Conservation (phyloP, 768 basidiomycete genomes). For the Sarcodon sp. region DNA sequence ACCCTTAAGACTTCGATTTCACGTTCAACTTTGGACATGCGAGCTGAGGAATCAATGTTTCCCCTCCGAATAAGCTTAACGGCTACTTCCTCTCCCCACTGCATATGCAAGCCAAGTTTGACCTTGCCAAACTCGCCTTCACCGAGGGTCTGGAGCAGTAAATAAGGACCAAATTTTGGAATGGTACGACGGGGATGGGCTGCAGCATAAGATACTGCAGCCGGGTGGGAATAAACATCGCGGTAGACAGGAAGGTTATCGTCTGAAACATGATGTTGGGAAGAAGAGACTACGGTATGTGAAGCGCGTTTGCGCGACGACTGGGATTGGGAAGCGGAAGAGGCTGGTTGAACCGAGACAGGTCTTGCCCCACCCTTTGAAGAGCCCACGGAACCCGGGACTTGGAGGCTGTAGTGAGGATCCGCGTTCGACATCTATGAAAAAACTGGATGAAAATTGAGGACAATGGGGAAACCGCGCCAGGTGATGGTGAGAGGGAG, state of each 20-base stretch:
- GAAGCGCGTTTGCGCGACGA: conserved; percentile 55
- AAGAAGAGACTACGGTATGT: conserved; percentile 49
- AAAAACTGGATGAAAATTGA: background rate
- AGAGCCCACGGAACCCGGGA: conserved; percentile 33
- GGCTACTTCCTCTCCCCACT: conserved; percentile 97
- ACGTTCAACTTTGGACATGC: conserved; percentile 91
- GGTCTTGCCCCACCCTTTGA: conserved; percentile 32
- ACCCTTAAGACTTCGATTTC: conserved; percentile 97
- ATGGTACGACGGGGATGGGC: conserved; percentile 80
- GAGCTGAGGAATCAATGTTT: conserved; percentile 74
- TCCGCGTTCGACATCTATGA: conserved; percentile 13
- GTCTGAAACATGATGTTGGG: conserved; percentile 21
- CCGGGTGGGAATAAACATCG: conserved; percentile 78
- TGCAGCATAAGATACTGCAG: conserved; percentile 69
- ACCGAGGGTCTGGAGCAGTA: conserved; percentile 90
- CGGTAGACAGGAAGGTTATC: conserved; percentile 28
- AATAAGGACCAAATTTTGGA: conserved; percentile 91
- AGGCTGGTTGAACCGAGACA: conserved; percentile 43
- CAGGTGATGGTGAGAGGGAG: background rate
- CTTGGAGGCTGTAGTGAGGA: conserved; percentile 23
- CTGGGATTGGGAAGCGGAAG: conserved; percentile 20
- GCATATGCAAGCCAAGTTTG: conserved; percentile 88
- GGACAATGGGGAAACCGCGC: background rate
- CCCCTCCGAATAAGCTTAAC: conserved; percentile 93
- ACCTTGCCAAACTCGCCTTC: conserved; percentile 99